Conservation (phyloP, 305 asterid genomes). For the Fraxinus albicans region DNA sequence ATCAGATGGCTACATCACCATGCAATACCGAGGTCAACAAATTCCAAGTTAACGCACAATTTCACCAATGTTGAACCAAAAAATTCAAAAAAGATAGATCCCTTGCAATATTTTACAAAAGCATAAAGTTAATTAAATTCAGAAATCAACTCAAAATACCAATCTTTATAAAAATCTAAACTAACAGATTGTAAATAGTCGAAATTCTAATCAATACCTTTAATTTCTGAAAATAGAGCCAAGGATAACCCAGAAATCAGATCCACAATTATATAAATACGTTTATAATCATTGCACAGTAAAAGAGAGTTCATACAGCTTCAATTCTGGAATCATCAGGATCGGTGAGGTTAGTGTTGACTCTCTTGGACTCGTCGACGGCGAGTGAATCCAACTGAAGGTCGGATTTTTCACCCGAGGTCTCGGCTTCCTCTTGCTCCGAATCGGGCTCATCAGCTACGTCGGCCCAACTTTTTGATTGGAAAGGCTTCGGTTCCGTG, state of each 20-base stretch:
- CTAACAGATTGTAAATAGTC: background rate
- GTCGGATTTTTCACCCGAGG: slow-evolving; percentile 21
- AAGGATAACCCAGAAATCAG: slow-evolving; percentile 3
- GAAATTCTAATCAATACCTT: background rate
- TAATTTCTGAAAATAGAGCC: background rate
- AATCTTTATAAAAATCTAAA: background rate
- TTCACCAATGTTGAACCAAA: slow-evolving; percentile 7
- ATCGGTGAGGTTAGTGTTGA: slow-evolving; percentile 39
- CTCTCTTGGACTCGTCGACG: slow-evolving; percentile 45
- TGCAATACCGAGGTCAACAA: background rate
- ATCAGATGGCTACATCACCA: background rate
- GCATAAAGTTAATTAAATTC: background rate
- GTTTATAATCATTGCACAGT: background rate
- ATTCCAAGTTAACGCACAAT: slow-evolving; percentile 14
- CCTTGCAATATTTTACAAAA: background rate
- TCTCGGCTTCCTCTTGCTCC: slow-evolving; percentile 35
- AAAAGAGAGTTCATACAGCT: slow-evolving; percentile 40
- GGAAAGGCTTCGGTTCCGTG: slow-evolving; percentile 25
- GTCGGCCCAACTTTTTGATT: slow-evolving; percentile 66
- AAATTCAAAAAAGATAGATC: background rate
- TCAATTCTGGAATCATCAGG: slow-evolving; percentile 65
- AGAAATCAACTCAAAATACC: background rate
- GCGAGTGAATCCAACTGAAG: slow-evolving; percentile 31
- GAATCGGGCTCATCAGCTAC: slow-evolving; percentile 62
- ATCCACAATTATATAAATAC: slow-evolving; percentile 2